Conservation (phyloP, 1,139 yeast genomes). For the Diutina sp. region DNA sequence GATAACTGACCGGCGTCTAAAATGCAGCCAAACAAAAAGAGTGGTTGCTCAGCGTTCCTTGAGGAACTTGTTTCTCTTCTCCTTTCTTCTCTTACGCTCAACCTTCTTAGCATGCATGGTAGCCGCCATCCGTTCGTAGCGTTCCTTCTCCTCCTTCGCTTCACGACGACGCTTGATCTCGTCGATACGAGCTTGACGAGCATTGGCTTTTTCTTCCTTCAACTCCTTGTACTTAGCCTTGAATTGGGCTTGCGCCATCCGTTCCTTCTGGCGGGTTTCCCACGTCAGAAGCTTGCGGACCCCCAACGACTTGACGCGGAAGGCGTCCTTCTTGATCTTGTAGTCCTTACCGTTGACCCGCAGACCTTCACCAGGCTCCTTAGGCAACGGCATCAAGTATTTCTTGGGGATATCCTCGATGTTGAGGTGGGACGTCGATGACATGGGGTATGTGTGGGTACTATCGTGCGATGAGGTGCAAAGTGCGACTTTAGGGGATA, state of each 20-base stretch:
- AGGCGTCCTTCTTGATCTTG: constrained; percentile 43
- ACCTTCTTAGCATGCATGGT: constrained; percentile 72
- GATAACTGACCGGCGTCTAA: background rate
- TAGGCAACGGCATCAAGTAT: constrained; percentile 3
- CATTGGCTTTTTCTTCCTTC: constrained; percentile 49
- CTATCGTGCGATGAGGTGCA: background rate
- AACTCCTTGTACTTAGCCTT: constrained; percentile 43
- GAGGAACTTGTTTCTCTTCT: constrained; percentile 68
- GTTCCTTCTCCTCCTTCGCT: constrained; percentile 59
- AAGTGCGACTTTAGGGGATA: background rate
- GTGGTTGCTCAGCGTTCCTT: constrained; percentile 39
- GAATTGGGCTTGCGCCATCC: constrained; percentile 27
- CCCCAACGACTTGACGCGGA: constrained; percentile 22
- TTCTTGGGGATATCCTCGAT: background rate
- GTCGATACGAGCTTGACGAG: constrained; percentile 35
- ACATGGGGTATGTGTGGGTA: background rate
- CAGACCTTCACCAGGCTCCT: constrained; percentile 27
- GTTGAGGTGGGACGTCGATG: background rate
- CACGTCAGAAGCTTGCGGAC: constrained; percentile 7
- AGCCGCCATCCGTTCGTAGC: constrained; percentile 56
- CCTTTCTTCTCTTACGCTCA: constrained; percentile 68
- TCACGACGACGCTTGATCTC: constrained; percentile 53
- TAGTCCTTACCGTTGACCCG: constrained; percentile 44
- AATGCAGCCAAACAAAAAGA: background rate
- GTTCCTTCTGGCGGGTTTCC: constrained; percentile 22